phyloP scores from a whole-genome alignment of 495 filamentous ascomycete species.

The Evernia prunastri region DNA sequence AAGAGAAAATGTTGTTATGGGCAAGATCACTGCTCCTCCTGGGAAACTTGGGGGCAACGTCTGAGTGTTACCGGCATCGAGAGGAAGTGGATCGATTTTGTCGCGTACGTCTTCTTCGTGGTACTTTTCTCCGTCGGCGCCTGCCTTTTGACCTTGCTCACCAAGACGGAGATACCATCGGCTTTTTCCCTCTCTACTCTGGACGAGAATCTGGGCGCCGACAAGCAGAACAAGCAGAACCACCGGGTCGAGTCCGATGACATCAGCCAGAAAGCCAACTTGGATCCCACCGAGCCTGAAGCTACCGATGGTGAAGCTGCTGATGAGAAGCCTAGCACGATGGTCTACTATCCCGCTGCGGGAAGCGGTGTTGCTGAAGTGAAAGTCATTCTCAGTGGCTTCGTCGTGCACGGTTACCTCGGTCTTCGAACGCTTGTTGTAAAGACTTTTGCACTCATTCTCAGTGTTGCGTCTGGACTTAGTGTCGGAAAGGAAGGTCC shows the following conservation, averaged over 20 bases:
- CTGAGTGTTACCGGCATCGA: constrained; percentile 49
- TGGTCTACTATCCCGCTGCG: constrained; percentile 92
- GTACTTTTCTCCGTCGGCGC: constrained; percentile 66
- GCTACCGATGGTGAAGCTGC: constrained; percentile 23
- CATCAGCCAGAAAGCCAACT: constrained; percentile 28
- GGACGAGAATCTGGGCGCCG: constrained; percentile 68
- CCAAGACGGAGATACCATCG: constrained; percentile 87
- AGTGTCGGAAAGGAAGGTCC: constrained; percentile 96
- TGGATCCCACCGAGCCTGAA: constrained; percentile 26
- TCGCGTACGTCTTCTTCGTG: constrained; percentile 62
- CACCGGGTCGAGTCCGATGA: constrained; percentile 34
- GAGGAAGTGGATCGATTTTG: constrained; percentile 60
- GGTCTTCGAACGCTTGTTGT: constrained; percentile 81
- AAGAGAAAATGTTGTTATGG: constrained; percentile 73
- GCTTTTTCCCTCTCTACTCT: constrained; percentile 77
- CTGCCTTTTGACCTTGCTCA: constrained; percentile 74
- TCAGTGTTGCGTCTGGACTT: constrained; percentile 86
- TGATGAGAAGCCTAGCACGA: constrained; percentile 47
- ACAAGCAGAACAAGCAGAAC: constrained; percentile 34
- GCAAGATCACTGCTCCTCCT: constrained; percentile 56
- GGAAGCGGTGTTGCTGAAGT: constrained; percentile 97
- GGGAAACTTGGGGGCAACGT: constrained; percentile 70
- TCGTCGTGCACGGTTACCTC: constrained; percentile 92
- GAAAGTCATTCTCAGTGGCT: constrained; percentile 93
- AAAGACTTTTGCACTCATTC: constrained; percentile 75